Evolutionary conservation across 208 protist species (phyloP).

Genomic region (Leishmania guyanensis): DNA sequence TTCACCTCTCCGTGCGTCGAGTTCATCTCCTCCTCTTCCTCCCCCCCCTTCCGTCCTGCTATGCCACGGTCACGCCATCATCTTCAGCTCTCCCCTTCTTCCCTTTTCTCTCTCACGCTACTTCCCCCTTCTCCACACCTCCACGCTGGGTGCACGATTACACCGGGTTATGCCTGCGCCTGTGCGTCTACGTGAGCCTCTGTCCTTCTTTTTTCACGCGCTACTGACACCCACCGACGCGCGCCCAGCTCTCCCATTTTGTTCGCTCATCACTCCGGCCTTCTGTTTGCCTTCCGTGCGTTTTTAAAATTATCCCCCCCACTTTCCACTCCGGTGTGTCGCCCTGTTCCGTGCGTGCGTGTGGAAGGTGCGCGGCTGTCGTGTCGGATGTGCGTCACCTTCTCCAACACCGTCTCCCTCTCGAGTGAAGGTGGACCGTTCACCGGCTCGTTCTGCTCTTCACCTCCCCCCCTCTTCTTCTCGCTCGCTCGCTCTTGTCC

Average conservation of each 20-base stretch:
- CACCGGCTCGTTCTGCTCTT: not conserved
- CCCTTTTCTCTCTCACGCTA: not conserved
- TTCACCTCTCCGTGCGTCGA: too few species aligned
- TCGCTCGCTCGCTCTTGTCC: not conserved
- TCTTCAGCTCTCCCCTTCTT: not conserved
- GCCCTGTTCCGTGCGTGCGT: not conserved
- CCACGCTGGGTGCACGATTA: too few species aligned
- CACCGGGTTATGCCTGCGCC: not conserved
- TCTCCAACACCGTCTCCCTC: not conserved
- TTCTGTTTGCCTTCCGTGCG: slow-evolving; percentile 4
- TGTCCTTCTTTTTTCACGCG: not conserved
- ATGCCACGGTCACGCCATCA: not conserved
- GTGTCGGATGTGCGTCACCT: not conserved
- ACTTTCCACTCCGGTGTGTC: not conserved
- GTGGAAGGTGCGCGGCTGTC: too few species aligned
- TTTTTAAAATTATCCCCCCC: not conserved
- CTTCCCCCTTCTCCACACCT: not conserved
- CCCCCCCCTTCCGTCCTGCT: not conserved
- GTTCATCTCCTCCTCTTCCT: not conserved
- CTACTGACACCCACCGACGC: not conserved
- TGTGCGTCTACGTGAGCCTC: not conserved
- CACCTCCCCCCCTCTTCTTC: not conserved
- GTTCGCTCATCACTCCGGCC: not conserved
- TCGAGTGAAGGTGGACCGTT: too few species aligned
- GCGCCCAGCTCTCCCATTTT: not conserved